These are phyloP conservation scores for Ophiostoma piceae DNA, from an alignment of 2,329 filamentous ascomycete species.

Conservation along the genomic window DNA sequence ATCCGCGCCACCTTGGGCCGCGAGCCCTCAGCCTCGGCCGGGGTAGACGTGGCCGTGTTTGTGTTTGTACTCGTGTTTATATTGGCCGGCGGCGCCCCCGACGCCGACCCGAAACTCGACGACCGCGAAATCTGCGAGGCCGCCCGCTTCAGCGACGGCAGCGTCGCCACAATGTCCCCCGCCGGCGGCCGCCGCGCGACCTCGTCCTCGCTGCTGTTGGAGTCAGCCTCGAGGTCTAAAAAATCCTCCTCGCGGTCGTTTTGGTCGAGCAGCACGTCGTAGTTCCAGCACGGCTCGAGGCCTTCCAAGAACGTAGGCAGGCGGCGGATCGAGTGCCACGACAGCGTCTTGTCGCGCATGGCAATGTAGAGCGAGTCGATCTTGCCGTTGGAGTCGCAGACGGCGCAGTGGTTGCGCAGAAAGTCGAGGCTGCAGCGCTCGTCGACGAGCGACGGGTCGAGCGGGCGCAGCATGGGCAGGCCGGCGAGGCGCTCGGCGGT, in stretches of 20 bases:
- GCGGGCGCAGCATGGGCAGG: constrained; percentile 54
- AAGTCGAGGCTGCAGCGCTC: constrained; percentile 47
- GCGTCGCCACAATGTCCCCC: constrained; percentile 42
- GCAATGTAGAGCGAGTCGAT: constrained; percentile 57
- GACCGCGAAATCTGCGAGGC: constrained; percentile 50
- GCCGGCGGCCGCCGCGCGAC: constrained; percentile 37
- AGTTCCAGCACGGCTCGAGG: constrained; percentile 51
- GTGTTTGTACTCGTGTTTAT: constrained; percentile 17
- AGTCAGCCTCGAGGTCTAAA: too few species aligned
- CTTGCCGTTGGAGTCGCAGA: constrained; percentile 49
- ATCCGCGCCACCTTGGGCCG: constrained; percentile 35
- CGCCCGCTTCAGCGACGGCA: constrained; percentile 46
- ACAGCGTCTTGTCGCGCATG: constrained; percentile 50
- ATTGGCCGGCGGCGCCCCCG: not conserved
- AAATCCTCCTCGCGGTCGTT: constrained; percentile 17
- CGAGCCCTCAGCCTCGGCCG: constrained; percentile 29
- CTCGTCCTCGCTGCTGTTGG: constrained; percentile 26
- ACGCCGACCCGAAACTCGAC: constrained; percentile 41
- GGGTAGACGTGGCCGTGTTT: constrained; percentile 16
- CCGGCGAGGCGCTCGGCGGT: constrained; percentile 51
- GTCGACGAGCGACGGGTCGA: constrained; percentile 42
- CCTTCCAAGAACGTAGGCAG: constrained; percentile 47
- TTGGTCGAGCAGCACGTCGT: constrained; percentile 47
- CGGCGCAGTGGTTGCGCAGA: constrained; percentile 50
- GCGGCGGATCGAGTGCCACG: constrained; percentile 49